A percentile compares a stretch with the other conserved stretches of the same genome.
These are phyloP conservation scores for Avena sativa DNA, from an alignment of 176 grass and related monocot species.

Conservation along the genomic window DNA sequence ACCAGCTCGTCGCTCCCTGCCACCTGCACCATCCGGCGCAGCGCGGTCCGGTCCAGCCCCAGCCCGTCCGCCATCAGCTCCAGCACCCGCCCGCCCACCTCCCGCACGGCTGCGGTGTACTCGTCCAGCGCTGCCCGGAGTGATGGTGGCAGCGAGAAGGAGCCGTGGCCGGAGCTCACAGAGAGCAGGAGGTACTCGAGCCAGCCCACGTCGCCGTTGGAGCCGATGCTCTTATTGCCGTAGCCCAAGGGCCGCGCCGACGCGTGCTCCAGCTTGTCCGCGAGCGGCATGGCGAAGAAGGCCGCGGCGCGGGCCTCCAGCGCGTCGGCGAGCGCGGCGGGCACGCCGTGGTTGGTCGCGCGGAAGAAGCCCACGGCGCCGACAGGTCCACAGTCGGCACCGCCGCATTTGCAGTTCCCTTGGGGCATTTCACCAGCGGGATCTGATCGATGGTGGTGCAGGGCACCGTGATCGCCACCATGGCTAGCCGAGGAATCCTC, in stretches of 20 bases:
- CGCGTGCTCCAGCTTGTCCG: conserved; percentile 55
- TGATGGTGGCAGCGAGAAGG: conserved; percentile 19
- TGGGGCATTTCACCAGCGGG: conserved; percentile 33
- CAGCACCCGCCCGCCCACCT: conserved; percentile 57
- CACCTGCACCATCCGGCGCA: conserved; percentile 59
- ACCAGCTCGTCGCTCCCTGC: conserved; percentile 49
- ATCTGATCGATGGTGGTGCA: conserved; percentile 37
- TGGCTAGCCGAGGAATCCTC: neutral
- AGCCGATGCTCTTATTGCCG: conserved; percentile 78
- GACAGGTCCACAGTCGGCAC: conserved; percentile 47
- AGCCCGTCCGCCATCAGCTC: conserved; percentile 80
- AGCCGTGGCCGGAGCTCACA: conserved; percentile 17
- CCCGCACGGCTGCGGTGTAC: conserved; percentile 62
- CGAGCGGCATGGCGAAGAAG: conserved; percentile 62
- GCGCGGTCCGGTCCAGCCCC: conserved; percentile 21
- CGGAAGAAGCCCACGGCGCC: conserved; percentile 69
- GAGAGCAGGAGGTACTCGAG: conserved; percentile 83
- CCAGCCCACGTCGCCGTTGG: conserved; percentile 88
- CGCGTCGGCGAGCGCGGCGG: conserved; percentile 45
- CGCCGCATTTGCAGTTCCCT: neutral
- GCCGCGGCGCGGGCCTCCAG: conserved; percentile 63
- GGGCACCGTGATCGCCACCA: conserved; percentile 48
- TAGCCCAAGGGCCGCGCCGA: conserved; percentile 57
- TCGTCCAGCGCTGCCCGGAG: conserved; percentile 61
- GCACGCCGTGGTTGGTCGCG: conserved; percentile 75